These are phyloP conservation scores for Rhizopogon vesiculosus DNA, from an alignment of 768 basidiomycete genomes.

Conservation along the genomic window DNA sequence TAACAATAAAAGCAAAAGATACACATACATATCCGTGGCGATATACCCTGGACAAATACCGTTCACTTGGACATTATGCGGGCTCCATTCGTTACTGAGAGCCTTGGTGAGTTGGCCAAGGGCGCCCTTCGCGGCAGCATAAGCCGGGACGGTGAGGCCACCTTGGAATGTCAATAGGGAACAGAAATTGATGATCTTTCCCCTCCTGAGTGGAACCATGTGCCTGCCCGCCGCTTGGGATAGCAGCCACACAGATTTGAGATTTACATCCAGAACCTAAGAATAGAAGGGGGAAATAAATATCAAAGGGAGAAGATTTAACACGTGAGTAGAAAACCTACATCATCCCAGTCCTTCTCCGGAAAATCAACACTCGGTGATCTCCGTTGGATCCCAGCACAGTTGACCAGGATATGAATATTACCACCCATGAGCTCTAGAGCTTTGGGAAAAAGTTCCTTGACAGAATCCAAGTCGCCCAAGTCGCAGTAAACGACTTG, in stretches of 20 bases:
- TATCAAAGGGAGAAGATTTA: conserved; percentile 7
- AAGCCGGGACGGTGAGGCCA: conserved; percentile 78
- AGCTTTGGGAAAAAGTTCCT: conserved; percentile 42
- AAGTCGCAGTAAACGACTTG: conserved; percentile 56
- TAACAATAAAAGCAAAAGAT: conserved; percentile 18
- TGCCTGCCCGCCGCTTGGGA: conserved; percentile 84
- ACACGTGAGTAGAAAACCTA: conserved; percentile 35
- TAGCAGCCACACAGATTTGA: conserved; percentile 83
- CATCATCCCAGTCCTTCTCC: conserved; percentile 70
- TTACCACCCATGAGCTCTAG: conserved; percentile 44
- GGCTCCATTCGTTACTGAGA: conserved; percentile 90
- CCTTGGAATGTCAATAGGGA: conserved; percentile 49
- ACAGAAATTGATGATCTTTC: conserved; percentile 71
- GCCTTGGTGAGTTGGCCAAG: conserved; percentile 84
- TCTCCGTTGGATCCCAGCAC: conserved; percentile 58
- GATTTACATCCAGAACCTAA: conserved; percentile 82
- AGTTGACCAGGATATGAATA: conserved; percentile 66
- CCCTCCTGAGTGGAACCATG: conserved; percentile 71
- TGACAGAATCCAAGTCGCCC: conserved; percentile 43
- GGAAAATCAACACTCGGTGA: conserved; percentile 60
- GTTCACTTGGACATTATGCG: conserved; percentile 84
- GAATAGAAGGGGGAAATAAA: conserved; percentile 6
- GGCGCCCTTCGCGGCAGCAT: conserved; percentile 88
- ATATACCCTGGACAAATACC: conserved; percentile 87
- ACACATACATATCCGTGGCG: conserved; percentile 76